These are phyloP conservation scores for Pichia deserticola DNA, from an alignment of 805 yeast species.

Conservation along the genomic window DNA sequence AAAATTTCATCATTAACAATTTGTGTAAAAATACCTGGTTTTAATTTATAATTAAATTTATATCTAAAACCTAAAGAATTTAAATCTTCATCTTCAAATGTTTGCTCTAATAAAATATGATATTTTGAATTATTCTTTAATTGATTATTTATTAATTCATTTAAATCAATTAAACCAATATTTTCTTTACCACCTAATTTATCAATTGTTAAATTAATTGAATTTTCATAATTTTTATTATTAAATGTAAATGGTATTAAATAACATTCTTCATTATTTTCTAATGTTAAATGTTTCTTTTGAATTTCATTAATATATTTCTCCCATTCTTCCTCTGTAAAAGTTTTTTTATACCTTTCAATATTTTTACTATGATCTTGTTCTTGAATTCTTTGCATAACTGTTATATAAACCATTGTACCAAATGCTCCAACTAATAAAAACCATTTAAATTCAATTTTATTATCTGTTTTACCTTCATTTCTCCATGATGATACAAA, in stretches of 20 bases:
- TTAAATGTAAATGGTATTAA: slow-evolving; percentile 22
- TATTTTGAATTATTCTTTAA: slow-evolving; percentile 34
- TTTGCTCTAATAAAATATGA: slow-evolving; percentile 44
- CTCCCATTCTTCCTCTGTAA: slow-evolving; percentile 42
- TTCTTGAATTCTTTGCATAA: slow-evolving; percentile 24
- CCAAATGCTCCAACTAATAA: slow-evolving; percentile 37
- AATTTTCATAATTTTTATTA: slow-evolving; percentile 2
- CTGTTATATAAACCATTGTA: slow-evolving; percentile 32
- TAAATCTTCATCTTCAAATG: slow-evolving; percentile 19
- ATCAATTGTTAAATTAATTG: slow-evolving; percentile 10
- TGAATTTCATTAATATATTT: slow-evolving; percentile 29
- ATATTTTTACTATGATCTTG: slow-evolving; percentile 26
- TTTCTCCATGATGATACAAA: slow-evolving; percentile 6
- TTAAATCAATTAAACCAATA: slow-evolving; percentile 44
- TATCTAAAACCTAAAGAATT: slow-evolving; percentile 24
- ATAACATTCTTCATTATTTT: slow-evolving; percentile 20
- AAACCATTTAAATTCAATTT: slow-evolving; percentile 15
- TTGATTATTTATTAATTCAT: slow-evolving; percentile 39
- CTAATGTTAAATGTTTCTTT: slow-evolving; percentile 25
- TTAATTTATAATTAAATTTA: slow-evolving; percentile 26
- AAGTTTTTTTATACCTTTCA: slow-evolving; percentile 32
- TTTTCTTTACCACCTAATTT: slow-evolving; percentile 14
- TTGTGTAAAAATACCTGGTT: slow-evolving; percentile 44
- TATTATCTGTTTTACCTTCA: slow-evolving; percentile 10
- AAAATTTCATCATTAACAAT: slow-evolving; percentile 33